phyloP scores from a whole-genome alignment of 192 early-diverging fungal species.

The Linnemannia elongata region DNA sequence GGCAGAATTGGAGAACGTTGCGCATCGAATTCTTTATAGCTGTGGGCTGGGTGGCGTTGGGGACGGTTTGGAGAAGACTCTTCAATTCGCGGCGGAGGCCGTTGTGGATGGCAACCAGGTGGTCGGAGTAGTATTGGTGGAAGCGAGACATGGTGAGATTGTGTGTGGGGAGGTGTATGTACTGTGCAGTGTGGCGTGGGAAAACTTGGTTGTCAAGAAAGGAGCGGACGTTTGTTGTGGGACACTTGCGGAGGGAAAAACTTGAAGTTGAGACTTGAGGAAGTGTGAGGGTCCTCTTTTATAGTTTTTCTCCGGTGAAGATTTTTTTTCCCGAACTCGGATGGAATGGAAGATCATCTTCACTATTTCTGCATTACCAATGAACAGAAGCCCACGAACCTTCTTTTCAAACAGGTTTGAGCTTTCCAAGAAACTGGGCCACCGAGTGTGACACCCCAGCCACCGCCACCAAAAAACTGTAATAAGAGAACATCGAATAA shows the following conservation, averaged over 20 bases:
- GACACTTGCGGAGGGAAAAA: not conserved
- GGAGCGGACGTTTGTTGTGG: not conserved
- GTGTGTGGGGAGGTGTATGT: not conserved
- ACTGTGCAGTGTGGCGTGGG: not conserved
- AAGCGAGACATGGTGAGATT: slow-evolving; percentile 28
- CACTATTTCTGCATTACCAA: not conserved
- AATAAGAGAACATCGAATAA: not conserved
- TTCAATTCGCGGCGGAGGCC: slow-evolving; percentile 41
- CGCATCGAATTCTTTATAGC: slow-evolving; percentile 23
- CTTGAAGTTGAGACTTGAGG: not conserved
- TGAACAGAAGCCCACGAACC: not conserved
- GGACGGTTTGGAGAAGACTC: slow-evolving; percentile 23
- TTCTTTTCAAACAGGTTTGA: not conserved
- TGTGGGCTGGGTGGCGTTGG: slow-evolving; percentile 30
- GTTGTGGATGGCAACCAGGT: slow-evolving; percentile 47
- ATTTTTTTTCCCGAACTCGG: not conserved
- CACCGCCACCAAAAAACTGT: not conserved
- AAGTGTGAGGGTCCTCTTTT: not conserved
- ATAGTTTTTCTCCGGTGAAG: not conserved
- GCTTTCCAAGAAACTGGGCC: not conserved
- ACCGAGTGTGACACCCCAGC: not conserved
- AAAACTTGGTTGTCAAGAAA: not conserved
- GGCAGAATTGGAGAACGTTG: slow-evolving; percentile 35
- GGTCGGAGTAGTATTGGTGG: slow-evolving; percentile 49
- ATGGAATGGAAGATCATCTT: not conserved